phyloP scores from a whole-genome alignment of 768 basidiomycete genomes.

The Auricularia sp. region DNA sequence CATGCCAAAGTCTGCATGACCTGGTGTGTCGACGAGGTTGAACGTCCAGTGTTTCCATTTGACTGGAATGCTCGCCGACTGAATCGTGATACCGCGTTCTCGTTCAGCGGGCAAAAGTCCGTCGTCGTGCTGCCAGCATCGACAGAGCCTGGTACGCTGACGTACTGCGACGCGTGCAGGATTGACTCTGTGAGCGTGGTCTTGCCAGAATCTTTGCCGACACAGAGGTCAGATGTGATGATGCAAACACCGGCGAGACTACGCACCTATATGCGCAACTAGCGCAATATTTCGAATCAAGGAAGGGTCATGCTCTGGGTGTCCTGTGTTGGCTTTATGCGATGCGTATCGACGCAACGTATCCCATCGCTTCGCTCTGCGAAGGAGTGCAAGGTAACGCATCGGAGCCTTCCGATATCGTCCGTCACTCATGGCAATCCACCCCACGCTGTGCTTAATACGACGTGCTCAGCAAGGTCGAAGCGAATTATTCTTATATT shows the following conservation, averaged over 20 bases:
- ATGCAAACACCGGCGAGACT: slow-evolving; percentile 1
- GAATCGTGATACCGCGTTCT: slow-evolving; percentile 85
- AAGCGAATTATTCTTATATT: too few species aligned
- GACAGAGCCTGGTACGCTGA: slow-evolving; percentile 67
- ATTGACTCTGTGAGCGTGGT: slow-evolving; percentile 86
- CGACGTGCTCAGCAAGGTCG: too few species aligned
- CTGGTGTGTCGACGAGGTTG: slow-evolving; percentile 85
- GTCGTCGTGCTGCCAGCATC: slow-evolving; percentile 87
- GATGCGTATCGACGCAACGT: background rate
- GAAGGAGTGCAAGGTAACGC: background rate
- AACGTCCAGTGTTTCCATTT: slow-evolving; percentile 77
- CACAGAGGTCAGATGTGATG: slow-evolving; percentile 4
- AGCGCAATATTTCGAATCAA: slow-evolving; percentile 67
- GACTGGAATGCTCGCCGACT: slow-evolving; percentile 84
- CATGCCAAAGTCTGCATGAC: slow-evolving; percentile 95
- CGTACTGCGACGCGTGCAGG: slow-evolving; percentile 60
- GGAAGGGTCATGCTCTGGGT: background rate
- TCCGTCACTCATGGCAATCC: background rate
- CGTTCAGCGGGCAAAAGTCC: slow-evolving; percentile 85
- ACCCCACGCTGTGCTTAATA: too few species aligned
- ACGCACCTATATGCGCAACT: slow-evolving; percentile 78
- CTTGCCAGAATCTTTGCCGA: slow-evolving; percentile 69
- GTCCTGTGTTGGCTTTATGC: background rate
- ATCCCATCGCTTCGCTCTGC: background rate
- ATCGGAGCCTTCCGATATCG: background rate